Base-by-base conservation (phyloP, 2,329 filamentous ascomycete genomes). In the Exophiala aquamarina region DNA sequence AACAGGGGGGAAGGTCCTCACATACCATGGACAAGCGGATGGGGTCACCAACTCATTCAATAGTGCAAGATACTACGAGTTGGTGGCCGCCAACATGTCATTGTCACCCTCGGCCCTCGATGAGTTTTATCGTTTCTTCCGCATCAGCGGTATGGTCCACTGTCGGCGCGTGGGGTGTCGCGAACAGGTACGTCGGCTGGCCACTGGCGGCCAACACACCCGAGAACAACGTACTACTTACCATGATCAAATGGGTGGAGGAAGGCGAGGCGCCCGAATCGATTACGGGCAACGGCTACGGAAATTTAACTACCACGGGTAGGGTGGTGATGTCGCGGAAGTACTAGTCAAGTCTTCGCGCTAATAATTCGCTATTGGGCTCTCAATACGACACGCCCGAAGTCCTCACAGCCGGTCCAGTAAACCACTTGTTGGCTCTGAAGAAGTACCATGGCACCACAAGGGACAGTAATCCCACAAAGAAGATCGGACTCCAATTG, bases 71-170 rank as follows among this genome's bases (percentile, higher is more conserved):
- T 83, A 70, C 58, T 76, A 78, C 61, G 65, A 70, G 14, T 67
- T 71, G 13, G 70, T 78, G 1, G 57, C 60, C 4, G 52, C 65
- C 17, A 59, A 61, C 1, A 68, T 77, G 61, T 62, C 67, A 0
- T 38, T 64, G 4, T 44, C 56, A 0, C 59, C 66, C 1, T 36
- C 52, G 3, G 47, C 62, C 1, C 49, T 72, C 6, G 69, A 72
- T 48, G 63, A 65, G 0, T 72, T 70, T 52, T 68, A 72, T 37
- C 70, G 71, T 35, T 73, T 74, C 55, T 81, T 81, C 57, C 66
- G 64, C 15, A 69, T 81, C n/a, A 76, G 76, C 0, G 78, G 78
- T 0, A 76, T 79, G 73, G 64, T 63, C 9, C 77, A 81, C 59
- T 81, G 77, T 34, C 23, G 45, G 39, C 15, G 14, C 23, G 15